Evolutionary conservation across 2,329 filamentous ascomycete species (phyloP).

Genomic region (Stemphylium lycopersici): DNA sequence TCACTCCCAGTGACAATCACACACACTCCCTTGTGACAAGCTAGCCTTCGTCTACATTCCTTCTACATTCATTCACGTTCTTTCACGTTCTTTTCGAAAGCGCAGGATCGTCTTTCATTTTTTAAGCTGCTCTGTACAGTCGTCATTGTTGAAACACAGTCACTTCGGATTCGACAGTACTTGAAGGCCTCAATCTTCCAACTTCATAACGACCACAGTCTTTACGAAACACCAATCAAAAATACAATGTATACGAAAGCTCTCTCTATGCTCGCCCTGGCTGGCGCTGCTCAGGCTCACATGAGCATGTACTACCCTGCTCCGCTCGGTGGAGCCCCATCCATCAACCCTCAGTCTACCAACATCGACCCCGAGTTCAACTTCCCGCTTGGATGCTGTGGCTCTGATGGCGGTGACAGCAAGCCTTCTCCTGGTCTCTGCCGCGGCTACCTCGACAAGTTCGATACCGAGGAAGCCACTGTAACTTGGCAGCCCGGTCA

Average conservation of each 20-base stretch:
- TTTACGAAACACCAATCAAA: constrained; percentile 6
- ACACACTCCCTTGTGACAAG: constrained; percentile 35
- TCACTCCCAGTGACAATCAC: constrained; percentile 31
- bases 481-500: constrained; percentile 53
- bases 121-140: constrained; percentile 25
- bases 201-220: constrained; percentile 13
- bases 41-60: constrained; percentile 41
- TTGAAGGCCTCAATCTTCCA: constrained; percentile 18
- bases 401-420: constrained; percentile 42
- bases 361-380: constrained; percentile 41
- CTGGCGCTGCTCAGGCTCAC: constrained; percentile 42
- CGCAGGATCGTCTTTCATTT: constrained; percentile 41
- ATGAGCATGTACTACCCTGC: constrained; percentile 54
- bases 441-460: constrained; percentile 53
- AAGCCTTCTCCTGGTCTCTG: constrained; percentile 47
- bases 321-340: constrained; percentile 53
- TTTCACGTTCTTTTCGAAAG: constrained; percentile 33
- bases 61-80: constrained; percentile 38
- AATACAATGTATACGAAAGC: constrained; percentile 35
- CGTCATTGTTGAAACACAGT: constrained; percentile 26
- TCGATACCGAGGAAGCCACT: constrained; percentile 52
- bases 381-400: constrained; percentile 56
- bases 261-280: constrained; percentile 38
- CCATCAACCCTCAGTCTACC: constrained; percentile 46
- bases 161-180: constrained; percentile 9